Evolutionary conservation across 371 early-diverging fungal genomes (phyloP), one percentile per base, ranked within the genome.

Genomic region (Dichotomocladium elegans): DNA sequence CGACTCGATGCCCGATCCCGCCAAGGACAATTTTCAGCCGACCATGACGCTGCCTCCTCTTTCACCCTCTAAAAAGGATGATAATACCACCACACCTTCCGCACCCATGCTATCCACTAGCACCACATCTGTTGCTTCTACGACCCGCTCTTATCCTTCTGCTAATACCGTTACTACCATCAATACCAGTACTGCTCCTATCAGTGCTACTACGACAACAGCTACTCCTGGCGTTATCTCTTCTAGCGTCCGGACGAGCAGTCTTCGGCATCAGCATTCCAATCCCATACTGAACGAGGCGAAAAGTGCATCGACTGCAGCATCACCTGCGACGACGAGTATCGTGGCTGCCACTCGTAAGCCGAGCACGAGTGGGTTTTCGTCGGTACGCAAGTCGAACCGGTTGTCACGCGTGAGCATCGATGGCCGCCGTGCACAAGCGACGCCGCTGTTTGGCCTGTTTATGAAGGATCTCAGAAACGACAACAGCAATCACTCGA

Each of bases 361-460:
- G n/a, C n/a, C n/a, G n/a, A n/a, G n/a, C n/a, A n/a, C n/a, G n/a
- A n/a, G n/a, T 43, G 58, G 63, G 3, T 51, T 70, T 30, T 64
- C 63, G 1, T 64, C 64, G 7, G 60, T 72, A 37, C 65, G 68
- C 5, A 62, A 60, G 47, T 53, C 63, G 0, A 62, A 68, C 46
- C 60, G 72, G 31, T 17, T 67, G 4, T 72, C 72, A 12, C 48
- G 63, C 19, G 54, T 53, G 3, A 63, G 63, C 9, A 57, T 67
- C 52, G 72, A 72, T 25, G 63, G 67, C 0, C 46, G 58, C 6
- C 26, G 34, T 14, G 11, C 9, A 8, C 29, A 15, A 14, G 30
- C 43, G 7, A 22, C 51, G 19, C 54, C 58, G 8, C 29, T 58
- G 3, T 57, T 65, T 37, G 63, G 61, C 0, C 33, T 55, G 4